Evolutionary conservation across 176 grass and related monocot genomes (phyloP), one percentile per base, ranked within the genome.

Genomic region (Carex pumila): DNA sequence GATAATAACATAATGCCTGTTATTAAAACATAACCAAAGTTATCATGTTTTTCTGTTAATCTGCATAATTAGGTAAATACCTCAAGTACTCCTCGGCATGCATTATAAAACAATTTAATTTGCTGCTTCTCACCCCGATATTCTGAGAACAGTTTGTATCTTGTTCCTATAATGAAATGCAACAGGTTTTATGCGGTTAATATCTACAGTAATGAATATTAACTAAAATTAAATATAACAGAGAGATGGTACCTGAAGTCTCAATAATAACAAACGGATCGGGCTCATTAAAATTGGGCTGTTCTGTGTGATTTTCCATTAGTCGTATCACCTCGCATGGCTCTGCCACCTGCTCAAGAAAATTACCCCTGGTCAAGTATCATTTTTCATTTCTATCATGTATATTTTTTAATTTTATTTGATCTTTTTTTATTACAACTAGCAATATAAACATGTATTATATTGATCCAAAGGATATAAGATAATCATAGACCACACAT

Each of bases 121-220:
- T 89, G 82, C 65, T 89, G 87, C 75, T 89, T 85, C 45, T 89
- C 83, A 55, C 87, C 83, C 84, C 84, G 68, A 45, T 73, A 61
- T 85, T 79, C 83, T 52, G 87, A 66, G 50, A 74, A 89, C 59
- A 89, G 55, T 72, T 71, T 89, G 76, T 89, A 85, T 61, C 74
- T 68, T 58, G 50, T 80, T 82, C 53, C 87, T 89, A 63, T 12
- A 58, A 49, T 34, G 36, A 60, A 61, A 81, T 50, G 45, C 63
- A 67, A 14, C 63, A 54, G 1, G 47, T 29, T 64, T 49, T 64
- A 82, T 18, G 25, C 49, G 50, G 21, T 65, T 66, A 65, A 66
- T 62, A 43, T 12, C 60, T 43, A 81, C 15, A 55, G 50, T 53
- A 29, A 67, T 30, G 7, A 65, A 67, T 47, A 45, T 52, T 67